Conservation (phyloP, 345 rosid species). For the Hevea brasiliensis region DNA sequence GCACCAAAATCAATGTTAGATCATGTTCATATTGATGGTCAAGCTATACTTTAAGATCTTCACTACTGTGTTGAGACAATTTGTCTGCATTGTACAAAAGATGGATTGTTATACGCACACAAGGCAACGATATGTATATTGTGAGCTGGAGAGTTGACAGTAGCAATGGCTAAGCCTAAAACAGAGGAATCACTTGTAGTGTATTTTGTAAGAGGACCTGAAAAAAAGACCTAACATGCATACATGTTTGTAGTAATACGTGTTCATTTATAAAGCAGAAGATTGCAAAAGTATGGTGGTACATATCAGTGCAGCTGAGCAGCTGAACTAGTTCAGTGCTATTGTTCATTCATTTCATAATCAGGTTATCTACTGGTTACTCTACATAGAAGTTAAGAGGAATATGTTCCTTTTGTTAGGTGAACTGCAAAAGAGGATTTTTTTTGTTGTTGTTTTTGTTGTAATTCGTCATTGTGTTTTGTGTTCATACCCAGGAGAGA, state of each 20-base stretch:
- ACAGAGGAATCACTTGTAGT: background rate
- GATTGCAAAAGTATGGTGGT: background rate
- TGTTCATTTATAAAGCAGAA: background rate
- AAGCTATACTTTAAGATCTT: background rate
- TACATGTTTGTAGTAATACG: background rate
- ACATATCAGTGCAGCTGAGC: background rate
- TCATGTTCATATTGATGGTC: background rate
- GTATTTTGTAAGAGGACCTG: background rate
- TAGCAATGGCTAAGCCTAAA: background rate
- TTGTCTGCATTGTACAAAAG: background rate
- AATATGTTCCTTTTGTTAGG: background rate
- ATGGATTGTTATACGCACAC: background rate
- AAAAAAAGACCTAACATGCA: background rate
- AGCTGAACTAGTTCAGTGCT: background rate
- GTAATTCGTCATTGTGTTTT: background rate
- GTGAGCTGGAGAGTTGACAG: background rate
- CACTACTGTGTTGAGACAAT: background rate
- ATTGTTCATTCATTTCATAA: background rate
- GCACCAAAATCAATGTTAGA: background rate
- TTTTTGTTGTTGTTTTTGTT: too few relatives aligned
- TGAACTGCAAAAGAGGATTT: background rate
- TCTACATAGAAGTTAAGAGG: background rate
- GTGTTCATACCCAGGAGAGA: conserved; percentile 59
- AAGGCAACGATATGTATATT: background rate
- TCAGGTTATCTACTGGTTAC: background rate